Evolutionary conservation across 306 rosid species (phyloP).

Genomic region (Quercus engelmannii): DNA sequence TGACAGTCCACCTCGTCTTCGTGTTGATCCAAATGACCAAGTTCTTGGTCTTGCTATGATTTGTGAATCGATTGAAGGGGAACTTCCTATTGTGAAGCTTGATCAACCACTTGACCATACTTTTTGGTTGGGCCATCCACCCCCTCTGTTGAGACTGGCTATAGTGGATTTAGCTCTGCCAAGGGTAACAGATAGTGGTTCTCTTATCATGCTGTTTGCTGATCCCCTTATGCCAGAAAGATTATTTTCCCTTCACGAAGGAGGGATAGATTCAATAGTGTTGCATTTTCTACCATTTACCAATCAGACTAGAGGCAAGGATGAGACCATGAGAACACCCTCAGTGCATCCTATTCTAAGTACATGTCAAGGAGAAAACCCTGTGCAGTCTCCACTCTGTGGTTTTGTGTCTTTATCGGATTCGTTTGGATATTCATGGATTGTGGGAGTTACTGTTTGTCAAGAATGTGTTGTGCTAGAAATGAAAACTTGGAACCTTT

Average conservation of each 20-base stretch:
- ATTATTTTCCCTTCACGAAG: slow-evolving; percentile 79
- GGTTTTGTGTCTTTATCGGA: slow-evolving; percentile 88
- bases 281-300: slow-evolving; percentile 98
- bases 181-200: slow-evolving; percentile 47
- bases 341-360: slow-evolving; percentile 88
- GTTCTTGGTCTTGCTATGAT: slow-evolving; percentile 94
- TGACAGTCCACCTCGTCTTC: slow-evolving; percentile 74
- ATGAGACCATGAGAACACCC: slow-evolving; percentile 72
- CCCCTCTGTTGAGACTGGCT: slow-evolving; percentile 85
- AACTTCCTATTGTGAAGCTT: slow-evolving; percentile 37
- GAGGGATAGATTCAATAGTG: slow-evolving; percentile 89
- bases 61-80: slow-evolving; percentile 57
- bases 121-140: slow-evolving; percentile 79
- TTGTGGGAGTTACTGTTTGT: slow-evolving; percentile 67
- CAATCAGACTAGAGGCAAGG: slow-evolving; percentile 67
- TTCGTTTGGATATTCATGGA: slow-evolving; percentile 98
- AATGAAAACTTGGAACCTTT: slow-evolving; percentile 76
- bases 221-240: slow-evolving; percentile 88
- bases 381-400: slow-evolving; percentile 54
- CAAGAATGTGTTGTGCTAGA: slow-evolving; percentile 79
- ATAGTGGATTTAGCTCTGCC: slow-evolving; percentile 90
- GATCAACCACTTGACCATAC: slow-evolving; percentile 60
- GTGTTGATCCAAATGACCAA: slow-evolving; percentile 61
- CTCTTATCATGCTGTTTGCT: slow-evolving; percentile 53
- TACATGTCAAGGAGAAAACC: slow-evolving; percentile 73